Conservation (phyloP, 2,329 filamentous ascomycete species). For the Hypocreales sp. region DNA sequence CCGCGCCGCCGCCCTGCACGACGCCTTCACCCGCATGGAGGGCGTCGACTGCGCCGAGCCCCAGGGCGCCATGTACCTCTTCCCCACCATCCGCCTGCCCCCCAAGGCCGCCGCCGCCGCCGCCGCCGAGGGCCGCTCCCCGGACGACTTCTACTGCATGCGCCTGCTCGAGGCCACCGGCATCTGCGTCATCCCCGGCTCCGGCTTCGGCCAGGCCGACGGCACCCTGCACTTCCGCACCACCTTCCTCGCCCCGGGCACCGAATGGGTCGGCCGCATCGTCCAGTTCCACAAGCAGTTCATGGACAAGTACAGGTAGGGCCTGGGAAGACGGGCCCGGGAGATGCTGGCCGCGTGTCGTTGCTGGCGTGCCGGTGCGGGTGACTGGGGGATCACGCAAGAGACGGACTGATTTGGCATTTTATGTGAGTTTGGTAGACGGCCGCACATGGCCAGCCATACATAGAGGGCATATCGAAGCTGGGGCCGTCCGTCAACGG, state of each 20-base stretch:
- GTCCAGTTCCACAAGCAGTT: conserved; percentile 85
- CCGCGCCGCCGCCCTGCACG: conserved; percentile 72
- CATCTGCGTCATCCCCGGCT: conserved; percentile 84
- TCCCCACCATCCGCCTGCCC: conserved; percentile 79
- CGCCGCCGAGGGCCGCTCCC: conserved; percentile 50
- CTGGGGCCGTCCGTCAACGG: too few relatives aligned
- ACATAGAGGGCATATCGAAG: too few relatives aligned
- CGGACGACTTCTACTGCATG: conserved; percentile 93
- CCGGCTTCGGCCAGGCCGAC: conserved; percentile 87
- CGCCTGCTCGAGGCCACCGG: conserved; percentile 83
- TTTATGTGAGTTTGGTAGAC: too few relatives aligned
- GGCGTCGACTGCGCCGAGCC: conserved; percentile 82
- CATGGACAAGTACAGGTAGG: conserved; percentile 61
- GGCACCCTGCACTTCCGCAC: conserved; percentile 88
- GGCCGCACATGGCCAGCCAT: too few relatives aligned
- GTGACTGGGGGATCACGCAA: too few relatives aligned
- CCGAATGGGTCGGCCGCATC: conserved; percentile 81
- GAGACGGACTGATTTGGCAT: too few relatives aligned
- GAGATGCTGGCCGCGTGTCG: too few relatives aligned
- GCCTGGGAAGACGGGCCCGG: too few relatives aligned
- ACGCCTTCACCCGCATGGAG: conserved; percentile 89
- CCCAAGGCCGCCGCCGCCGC: conserved; percentile 64
- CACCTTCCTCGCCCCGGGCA: conserved; percentile 90
- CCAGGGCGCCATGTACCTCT: conserved; percentile 97
- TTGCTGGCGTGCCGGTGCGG: too few relatives aligned